These are phyloP conservation scores for Aspergillus piperis DNA, from an alignment of 2,329 filamentous ascomycete species.

Conservation along the genomic window DNA sequence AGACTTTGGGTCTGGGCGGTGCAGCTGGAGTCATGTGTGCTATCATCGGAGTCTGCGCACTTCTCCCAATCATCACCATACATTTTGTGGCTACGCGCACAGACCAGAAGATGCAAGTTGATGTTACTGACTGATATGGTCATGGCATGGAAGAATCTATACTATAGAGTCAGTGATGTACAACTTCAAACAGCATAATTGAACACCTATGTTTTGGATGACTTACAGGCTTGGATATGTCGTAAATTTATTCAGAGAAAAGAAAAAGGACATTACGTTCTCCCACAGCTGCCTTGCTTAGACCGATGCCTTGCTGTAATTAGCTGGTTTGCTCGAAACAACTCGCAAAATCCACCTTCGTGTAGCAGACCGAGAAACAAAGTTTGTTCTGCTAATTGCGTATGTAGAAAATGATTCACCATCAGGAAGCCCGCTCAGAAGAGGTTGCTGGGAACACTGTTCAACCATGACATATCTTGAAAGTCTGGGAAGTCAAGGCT, in stretches of 20 bases:
- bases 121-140: background rate
- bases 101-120: background rate
- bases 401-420: too few species aligned
- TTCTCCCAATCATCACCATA: constrained; percentile 34
- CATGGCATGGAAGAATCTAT: background rate
- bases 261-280: too few species aligned
- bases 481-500: constrained; percentile 32
- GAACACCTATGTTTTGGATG: too few species aligned
- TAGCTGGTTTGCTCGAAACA: too few species aligned
- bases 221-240: too few species aligned
- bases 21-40: constrained; percentile 40
- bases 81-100: constrained; percentile 26
- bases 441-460: constrained; percentile 35
- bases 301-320: too few species aligned
- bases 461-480: constrained; percentile 39
- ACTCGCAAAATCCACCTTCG: background rate
- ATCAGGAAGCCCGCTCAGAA: constrained; percentile 16
- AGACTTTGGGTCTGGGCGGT: constrained; percentile 32
- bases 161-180: too few species aligned
- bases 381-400: background rate
- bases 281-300: too few species aligned
- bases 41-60: constrained; percentile 37
- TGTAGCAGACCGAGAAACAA: background rate
- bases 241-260: too few species aligned
- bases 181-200: too few species aligned